Percentiles rank a stretch among this genome's conserved stretches.
Evolutionary conservation across 345 rosid genomes (phyloP).

Genomic region (Triadica sebifera): DNA sequence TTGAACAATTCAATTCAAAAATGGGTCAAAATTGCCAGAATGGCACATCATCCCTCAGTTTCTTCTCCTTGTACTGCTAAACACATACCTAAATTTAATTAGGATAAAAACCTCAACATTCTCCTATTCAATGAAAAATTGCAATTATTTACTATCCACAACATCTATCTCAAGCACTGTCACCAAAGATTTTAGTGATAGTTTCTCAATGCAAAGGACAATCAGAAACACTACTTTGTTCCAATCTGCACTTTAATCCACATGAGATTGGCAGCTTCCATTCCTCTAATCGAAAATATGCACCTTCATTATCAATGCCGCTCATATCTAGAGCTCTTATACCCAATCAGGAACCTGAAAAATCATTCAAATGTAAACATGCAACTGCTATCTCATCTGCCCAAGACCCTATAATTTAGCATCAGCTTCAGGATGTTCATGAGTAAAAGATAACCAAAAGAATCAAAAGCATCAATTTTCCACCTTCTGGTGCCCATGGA

Average conservation of each 20-base stretch:
- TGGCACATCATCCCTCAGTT: neutral
- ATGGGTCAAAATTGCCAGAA: neutral
- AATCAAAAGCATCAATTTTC: neutral
- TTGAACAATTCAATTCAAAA: neutral
- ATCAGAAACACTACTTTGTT: neutral
- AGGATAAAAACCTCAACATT: neutral
- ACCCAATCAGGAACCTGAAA: neutral
- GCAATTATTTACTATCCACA: neutral
- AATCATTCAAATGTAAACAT: neutral
- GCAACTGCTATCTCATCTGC: neutral
- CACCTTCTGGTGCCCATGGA: neutral
- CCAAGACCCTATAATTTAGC: neutral
- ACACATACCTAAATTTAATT: neutral
- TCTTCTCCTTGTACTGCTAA: neutral
- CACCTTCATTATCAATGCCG: neutral
- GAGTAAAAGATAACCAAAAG: neutral
- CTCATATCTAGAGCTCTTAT: neutral
- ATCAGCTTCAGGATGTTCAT: neutral
- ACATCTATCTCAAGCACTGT: neutral
- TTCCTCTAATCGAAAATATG: neutral
- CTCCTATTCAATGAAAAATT: neutral
- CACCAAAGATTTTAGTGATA: neutral
- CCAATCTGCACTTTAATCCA: neutral
- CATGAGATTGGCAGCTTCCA: neutral
- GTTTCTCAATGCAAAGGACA: neutral